A percentile compares a stretch with the other conserved stretches of the same genome.
phyloP scores from a whole-genome alignment of 495 filamentous ascomycete species.

The Neurospora africana region DNA sequence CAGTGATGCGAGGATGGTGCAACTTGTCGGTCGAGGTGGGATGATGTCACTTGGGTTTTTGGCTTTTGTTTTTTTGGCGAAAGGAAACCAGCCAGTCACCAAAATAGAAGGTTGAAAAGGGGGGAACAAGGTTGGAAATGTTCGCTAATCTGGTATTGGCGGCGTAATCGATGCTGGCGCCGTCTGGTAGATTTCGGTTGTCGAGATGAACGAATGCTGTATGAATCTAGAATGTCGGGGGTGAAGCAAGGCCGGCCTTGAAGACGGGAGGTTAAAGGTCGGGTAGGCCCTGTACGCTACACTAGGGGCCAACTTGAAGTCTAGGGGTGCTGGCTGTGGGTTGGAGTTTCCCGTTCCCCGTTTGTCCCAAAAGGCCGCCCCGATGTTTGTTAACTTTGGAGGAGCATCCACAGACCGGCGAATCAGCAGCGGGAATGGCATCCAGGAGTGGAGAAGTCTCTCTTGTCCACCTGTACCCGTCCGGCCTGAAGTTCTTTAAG shows the following conservation, averaged over 20 bases:
- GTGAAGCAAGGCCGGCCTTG: background rate
- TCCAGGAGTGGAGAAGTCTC: background rate
- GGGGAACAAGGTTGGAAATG: background rate
- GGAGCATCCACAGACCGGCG: background rate
- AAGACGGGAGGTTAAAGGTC: background rate
- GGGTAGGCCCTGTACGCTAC: background rate
- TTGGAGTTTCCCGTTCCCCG: background rate
- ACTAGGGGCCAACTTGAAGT: background rate
- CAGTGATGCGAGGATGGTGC: conserved; percentile 6
- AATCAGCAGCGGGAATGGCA: background rate
- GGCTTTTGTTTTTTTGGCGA: background rate
- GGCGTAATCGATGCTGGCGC: background rate
- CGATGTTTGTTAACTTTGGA: background rate
- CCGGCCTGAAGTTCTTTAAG: background rate
- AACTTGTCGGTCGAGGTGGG: conserved; percentile 5
- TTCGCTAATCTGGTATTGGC: background rate
- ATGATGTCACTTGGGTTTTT: background rate
- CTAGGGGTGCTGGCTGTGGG: background rate
- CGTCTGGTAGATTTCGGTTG: background rate
- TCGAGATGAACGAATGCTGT: background rate
- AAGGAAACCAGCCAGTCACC: background rate
- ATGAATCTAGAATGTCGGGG: background rate
- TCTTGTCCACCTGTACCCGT: background rate
- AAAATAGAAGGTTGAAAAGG: background rate
- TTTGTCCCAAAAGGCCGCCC: background rate